Evolutionary conservation across 108 stramenopile genomes (phyloP).

Genomic region (Pseudonitzschia multiseries): DNA sequence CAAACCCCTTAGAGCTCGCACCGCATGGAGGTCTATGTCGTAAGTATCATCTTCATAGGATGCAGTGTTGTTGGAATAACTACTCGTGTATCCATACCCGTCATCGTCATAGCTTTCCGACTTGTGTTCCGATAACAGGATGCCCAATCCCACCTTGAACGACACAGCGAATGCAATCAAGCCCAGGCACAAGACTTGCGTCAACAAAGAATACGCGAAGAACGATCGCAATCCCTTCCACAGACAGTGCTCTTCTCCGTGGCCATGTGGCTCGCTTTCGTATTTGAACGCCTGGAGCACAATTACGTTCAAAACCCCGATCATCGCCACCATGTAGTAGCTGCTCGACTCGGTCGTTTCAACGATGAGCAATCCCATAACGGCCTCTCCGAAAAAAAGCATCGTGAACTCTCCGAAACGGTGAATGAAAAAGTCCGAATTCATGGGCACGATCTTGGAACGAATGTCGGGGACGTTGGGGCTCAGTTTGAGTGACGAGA

Average conservation of each 20-base stretch:
- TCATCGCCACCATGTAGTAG: too few species aligned
- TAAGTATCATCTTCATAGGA: too few species aligned
- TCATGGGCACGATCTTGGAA: slow-evolving; percentile 22
- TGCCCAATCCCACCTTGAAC: slow-evolving; percentile 3
- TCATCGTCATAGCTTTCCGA: too few species aligned
- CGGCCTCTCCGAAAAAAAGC: slow-evolving; percentile 68
- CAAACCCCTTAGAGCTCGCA: too few species aligned
- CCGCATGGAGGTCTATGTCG: too few species aligned
- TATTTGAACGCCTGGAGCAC: slow-evolving; percentile 18
- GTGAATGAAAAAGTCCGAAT: slow-evolving; percentile 64
- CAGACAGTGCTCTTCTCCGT: slow-evolving; percentile 21
- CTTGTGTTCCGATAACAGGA: too few species aligned
- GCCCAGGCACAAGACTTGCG: slow-evolving; percentile 22
- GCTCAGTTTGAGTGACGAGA: background rate
- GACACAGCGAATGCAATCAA: slow-evolving; percentile 28
- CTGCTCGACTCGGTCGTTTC: background rate
- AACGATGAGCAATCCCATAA: slow-evolving; percentile 62
- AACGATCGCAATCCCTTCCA: slow-evolving; percentile 2
- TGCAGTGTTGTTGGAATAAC: too few species aligned
- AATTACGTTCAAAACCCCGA: background rate
- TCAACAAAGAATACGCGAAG: slow-evolving; percentile 8
- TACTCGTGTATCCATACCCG: too few species aligned
- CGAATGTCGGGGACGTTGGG: slow-evolving; percentile 20
- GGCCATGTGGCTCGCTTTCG: slow-evolving; percentile 16
- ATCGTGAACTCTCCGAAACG: slow-evolving; percentile 74